Evolutionary conservation across 495 filamentous ascomycete genomes (phyloP), one percentile per base, ranked within the genome.

Genomic region (Hyaloscypha variabilis): DNA sequence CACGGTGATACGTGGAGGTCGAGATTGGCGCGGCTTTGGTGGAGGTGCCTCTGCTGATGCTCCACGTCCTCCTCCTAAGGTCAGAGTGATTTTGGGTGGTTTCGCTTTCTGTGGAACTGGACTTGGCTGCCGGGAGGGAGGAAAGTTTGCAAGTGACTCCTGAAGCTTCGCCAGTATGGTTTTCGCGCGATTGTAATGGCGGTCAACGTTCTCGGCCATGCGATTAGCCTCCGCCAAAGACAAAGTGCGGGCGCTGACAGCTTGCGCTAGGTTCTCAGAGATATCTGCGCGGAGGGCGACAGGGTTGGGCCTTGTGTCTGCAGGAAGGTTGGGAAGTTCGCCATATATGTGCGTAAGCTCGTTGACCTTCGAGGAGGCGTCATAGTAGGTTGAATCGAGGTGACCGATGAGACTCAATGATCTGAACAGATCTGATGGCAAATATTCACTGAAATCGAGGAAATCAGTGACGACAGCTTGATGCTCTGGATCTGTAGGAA

Each of bases 391-490:
- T 58, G 86, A 77, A 74, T 97, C 91, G 60, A 97, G 89, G 58
- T 93, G 87, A 67, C 88, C 84, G 68, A 99, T 93, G 57, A 97
- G 85, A 56, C 90, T 93, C 51, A 99, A 83, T 61, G 95, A 97
- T 68, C 95, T 92, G 64, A 89, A 85, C 65, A 98, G 87, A 77
- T 98, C 96, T 31, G 93, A 90, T 19, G 95, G 94, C 23, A 98
- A 91, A 79, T 95, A 96, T 79, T 99, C 95, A 67, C 95, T 97
- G 76, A 88, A 96, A 76, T 97, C 95, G 70, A 97, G 89, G 76
- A 93, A 99, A 78, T 99, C 95, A 66, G 90, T 94, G 19, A 97
- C 89, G 60, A 92, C 95, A 10, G 93, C 90, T 67, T 96, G 91
- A n/a, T 92, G 91, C 77, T 99, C 95, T 23, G 94, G 94, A 71